Conservation (phyloP, 2,329 filamentous ascomycete genomes). For the Periconia sp. region DNA sequence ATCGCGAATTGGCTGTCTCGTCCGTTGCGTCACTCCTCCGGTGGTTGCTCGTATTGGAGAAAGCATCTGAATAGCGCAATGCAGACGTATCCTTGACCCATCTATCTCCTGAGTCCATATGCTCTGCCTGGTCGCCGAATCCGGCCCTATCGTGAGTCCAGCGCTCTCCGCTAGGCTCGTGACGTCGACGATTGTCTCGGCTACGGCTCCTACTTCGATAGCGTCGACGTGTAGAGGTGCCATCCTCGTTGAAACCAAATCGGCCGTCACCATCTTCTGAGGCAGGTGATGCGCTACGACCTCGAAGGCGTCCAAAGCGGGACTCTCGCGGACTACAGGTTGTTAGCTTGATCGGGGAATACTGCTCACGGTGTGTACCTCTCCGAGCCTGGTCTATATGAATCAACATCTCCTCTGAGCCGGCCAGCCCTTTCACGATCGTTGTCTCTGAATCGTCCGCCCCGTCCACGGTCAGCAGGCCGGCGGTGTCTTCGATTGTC, state of each 20-base stretch:
- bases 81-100: slow-evolving; percentile 33
- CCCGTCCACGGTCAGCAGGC: slow-evolving; percentile 24
- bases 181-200: slow-evolving; percentile 24
- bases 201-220: slow-evolving; percentile 51
- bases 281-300: slow-evolving; percentile 65
- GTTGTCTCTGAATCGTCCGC: slow-evolving; percentile 14
- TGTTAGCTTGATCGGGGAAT: slow-evolving; percentile 7
- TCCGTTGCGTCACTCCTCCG: slow-evolving; percentile 52
- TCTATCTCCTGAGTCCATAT: slow-evolving; percentile 16
- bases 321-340: slow-evolving; percentile 30
- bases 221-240: slow-evolving; percentile 50
- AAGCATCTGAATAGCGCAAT: slow-evolving; percentile 33
- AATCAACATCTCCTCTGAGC: slow-evolving; percentile 32
- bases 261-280: slow-evolving; percentile 56
- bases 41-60: slow-evolving; percentile 51
- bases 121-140: slow-evolving; percentile 23
- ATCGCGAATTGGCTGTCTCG: slow-evolving; percentile 28
- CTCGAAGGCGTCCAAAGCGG: slow-evolving; percentile 58
- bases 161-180: slow-evolving; percentile 32
- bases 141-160: slow-evolving; percentile 40
- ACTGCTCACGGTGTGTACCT: slow-evolving; percentile 19
- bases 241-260: slow-evolving; percentile 56
- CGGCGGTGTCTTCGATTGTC: slow-evolving; percentile 31
- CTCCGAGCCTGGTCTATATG: slow-evolving; percentile 35
- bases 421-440: slow-evolving; percentile 20